A percentile compares a stretch with the other conserved stretches of the same genome.
Conservation (phyloP, 2,329 filamentous ascomycete genomes). For the Thielaviopsis ethacetica region DNA sequence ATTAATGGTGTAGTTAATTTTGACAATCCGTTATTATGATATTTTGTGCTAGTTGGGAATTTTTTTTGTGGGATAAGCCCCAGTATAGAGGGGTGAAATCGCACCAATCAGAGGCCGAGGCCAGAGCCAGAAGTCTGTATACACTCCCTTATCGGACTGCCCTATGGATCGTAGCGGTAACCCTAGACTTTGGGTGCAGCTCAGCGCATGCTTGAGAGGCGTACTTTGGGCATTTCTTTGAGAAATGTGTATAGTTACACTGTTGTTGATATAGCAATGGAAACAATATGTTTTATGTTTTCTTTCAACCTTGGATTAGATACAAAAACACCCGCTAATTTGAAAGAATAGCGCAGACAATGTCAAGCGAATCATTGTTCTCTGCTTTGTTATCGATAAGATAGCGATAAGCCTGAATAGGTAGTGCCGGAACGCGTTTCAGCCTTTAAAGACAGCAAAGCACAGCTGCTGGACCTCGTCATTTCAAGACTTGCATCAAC, state of each 20-base stretch:
- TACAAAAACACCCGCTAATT: background rate
- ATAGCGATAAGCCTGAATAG: background rate
- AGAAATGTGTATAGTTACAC: too few relatives aligned
- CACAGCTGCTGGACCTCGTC: background rate
- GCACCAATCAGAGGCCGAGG: constrained; percentile 2
- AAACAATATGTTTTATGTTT: background rate
- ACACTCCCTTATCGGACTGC: constrained; percentile 10
- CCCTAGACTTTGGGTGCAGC: background rate
- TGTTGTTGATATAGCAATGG: background rate
- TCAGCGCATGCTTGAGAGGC: too few relatives aligned
- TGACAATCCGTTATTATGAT: constrained; percentile 9
- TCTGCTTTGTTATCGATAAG: background rate
- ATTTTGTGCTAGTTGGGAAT: constrained; percentile 10
- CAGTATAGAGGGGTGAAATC: constrained; percentile 7
- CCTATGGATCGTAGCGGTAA: constrained; percentile 6
- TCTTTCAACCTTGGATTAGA: background rate
- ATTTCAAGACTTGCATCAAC: background rate
- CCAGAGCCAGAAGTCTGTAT: background rate
- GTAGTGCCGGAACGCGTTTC: background rate
- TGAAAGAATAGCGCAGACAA: background rate
- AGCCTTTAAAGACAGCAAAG: background rate
- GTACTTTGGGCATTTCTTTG: too few relatives aligned
- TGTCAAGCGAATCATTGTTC: background rate
- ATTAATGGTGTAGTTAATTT: constrained; percentile 12
- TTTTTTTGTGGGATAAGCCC: constrained; percentile 12